Evolutionary conservation across 106 monocot species (phyloP), one percentile per base, ranked within the genome.

Genomic region (Ottelia alismoides): DNA sequence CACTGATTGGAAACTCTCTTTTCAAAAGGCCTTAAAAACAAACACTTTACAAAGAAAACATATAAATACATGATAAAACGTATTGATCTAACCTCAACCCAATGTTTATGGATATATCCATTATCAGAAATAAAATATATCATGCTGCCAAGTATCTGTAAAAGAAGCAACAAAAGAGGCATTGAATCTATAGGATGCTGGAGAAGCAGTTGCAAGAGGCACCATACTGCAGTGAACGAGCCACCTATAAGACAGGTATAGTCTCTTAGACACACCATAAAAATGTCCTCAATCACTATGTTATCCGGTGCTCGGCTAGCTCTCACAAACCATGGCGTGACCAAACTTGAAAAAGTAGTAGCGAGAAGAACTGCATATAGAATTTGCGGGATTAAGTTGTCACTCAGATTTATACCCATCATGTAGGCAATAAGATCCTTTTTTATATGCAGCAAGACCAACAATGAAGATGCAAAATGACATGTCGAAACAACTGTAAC

Each of bases 151-250:
- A 70, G 30, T 28, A 74, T 32, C 62, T 89, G 96, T 57, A 89
- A 11, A 53, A 76, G 73, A 68, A 89, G 64, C 61, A 98, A 24
- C 28, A 79, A 56, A 35, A 82, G 27, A 19, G 96, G 85, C 11
- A 79, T 54, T 40, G 85, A 58, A 85, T 98, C 89, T 55, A 79
- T 52, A 21, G 82, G 82, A 45, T 81, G 67, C 53, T 98, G 96
- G 30, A 98, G 69, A 58, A 98, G 82, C 45, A 98, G 53, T 52
- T 98, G 89, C 22, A 89, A 72, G 65, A 98, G 76, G 62, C 96
- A 85, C 96, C 96, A 98, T 47, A 74, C 79, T 27, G 68, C 65
- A 22, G 52, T 60, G 29, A 64, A 79, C 18, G 76, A 66, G 23
- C 61, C 57, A 35, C 96, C 89, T 68, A 79, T 76, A 20, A 79